A percentile compares a stretch with the other conserved stretches of the same genome.
phyloP scores from a whole-genome alignment of 1,284 basidiomycete genomes.

The Anthracocystis panici-leucophaei region DNA sequence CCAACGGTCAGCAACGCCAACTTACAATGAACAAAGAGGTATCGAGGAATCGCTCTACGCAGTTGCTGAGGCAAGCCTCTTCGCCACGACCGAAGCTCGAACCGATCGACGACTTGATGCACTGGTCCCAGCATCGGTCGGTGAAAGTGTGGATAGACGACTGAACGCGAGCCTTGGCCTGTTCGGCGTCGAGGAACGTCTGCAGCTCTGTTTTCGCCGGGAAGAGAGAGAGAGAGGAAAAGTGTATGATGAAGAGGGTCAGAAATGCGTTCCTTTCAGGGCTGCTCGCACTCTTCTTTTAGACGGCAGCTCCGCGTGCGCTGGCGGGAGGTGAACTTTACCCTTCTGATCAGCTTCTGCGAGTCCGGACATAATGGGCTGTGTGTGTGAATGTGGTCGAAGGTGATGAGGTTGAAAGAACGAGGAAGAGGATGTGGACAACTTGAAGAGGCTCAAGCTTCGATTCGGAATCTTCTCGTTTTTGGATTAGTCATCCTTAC shows the following conservation, averaged over 20 bases:
- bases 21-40: conserved; percentile 74
- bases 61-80: conserved; percentile 86
- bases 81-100: conserved; percentile 86
- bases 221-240: neutral
- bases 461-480: conserved; percentile 16
- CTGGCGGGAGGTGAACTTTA: conserved; percentile 13
- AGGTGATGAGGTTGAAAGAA: neutral
- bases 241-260: neutral
- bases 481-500: conserved; percentile 40
- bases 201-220: conserved; percentile 76
- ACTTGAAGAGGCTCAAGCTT: neutral
- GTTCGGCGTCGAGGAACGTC: conserved; percentile 85
- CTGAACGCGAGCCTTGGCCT: conserved; percentile 84
- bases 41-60: conserved; percentile 92
- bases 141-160: conserved; percentile 72
- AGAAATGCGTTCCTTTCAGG: neutral
- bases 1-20: neutral
- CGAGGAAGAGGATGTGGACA: conserved; percentile 20
- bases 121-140: conserved; percentile 74
- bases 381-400: conserved; percentile 4
- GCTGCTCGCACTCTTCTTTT: neutral
- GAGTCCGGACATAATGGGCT: conserved; percentile 46
- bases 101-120: conserved; percentile 85
- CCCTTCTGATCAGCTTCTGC: conserved; percentile 62
- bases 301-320: neutral